Conservation (phyloP, 129 eudicot species). For the Pittosporum tobira region DNA sequence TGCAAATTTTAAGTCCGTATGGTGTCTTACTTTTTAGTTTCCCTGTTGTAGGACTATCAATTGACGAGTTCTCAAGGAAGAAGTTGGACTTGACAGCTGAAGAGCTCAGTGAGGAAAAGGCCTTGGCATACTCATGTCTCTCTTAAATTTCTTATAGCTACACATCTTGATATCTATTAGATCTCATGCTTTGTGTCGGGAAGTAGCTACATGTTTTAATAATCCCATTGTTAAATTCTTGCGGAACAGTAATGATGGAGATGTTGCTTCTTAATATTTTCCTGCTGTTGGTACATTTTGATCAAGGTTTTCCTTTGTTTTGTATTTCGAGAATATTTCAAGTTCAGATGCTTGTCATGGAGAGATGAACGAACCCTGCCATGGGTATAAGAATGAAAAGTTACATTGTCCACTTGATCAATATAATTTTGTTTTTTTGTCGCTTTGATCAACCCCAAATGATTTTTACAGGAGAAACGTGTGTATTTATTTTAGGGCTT, state of each 20-base stretch:
- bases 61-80: constrained; percentile 87
- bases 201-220: constrained; percentile 42
- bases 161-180: constrained; percentile 1
- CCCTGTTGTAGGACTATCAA: constrained; percentile 57
- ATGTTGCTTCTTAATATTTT: constrained; percentile 15
- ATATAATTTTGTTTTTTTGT: too few species aligned
- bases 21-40: not conserved
- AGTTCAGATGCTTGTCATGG: too few species aligned
- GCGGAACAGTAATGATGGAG: constrained; percentile 21
- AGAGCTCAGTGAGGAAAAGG: constrained; percentile 87
- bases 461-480: too few species aligned
- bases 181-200: constrained; percentile 16
- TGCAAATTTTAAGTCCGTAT: not conserved
- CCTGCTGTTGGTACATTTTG: constrained; percentile 1
- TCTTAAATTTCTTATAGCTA: constrained; percentile 21
- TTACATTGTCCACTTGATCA: too few species aligned
- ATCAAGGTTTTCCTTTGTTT: not conserved
- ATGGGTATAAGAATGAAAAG: too few species aligned
- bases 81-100: constrained; percentile 87
- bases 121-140: constrained; percentile 94
- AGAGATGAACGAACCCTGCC: too few species aligned
- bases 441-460: too few species aligned
- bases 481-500: too few species aligned
- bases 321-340: too few species aligned
- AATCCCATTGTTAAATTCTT: constrained; percentile 30